Evolutionary conservation across 371 early-diverging fungal species (phyloP).

Genomic region (Lichtheimia corymbifera): DNA sequence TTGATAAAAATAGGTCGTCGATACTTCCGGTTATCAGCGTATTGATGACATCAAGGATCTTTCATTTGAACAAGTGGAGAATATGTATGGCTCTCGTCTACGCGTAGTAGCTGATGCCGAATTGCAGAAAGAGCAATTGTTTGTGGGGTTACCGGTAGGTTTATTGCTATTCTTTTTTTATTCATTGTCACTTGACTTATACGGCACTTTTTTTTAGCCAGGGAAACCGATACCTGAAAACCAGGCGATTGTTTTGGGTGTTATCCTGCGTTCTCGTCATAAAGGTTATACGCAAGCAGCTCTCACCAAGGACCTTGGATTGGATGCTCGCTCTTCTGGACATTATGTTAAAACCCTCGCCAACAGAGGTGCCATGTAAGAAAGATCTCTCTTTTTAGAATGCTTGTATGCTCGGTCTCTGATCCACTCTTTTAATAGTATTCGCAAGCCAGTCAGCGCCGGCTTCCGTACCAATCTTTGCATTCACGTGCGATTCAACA

Average conservation of each 20-base stretch:
- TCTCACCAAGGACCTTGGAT: conserved; percentile 23
- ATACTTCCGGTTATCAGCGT: conserved; percentile 3
- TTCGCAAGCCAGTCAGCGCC: conserved; percentile 21
- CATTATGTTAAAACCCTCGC: conserved; percentile 40
- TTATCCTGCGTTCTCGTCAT: conserved; percentile 22
- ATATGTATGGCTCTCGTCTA: conserved; percentile 25
- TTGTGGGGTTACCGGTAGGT: conserved; percentile 32
- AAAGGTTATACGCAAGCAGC: conserved; percentile 35
- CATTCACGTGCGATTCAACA: conserved; percentile 26
- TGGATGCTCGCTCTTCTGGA: conserved; percentile 45
- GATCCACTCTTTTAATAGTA: conserved; percentile 9
- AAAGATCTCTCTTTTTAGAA: not conserved
- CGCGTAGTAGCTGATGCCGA: conserved; percentile 22
- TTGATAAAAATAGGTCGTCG: not conserved
- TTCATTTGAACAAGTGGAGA: conserved; percentile 21
- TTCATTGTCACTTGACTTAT: not conserved
- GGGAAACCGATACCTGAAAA: conserved; percentile 25
- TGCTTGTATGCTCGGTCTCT: not conserved
- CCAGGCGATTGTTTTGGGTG: conserved; percentile 18
- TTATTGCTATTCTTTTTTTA: not conserved
- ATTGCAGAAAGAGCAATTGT: conserved; percentile 36
- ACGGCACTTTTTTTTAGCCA: conserved; percentile 16
- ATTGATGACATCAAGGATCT: conserved; percentile 16
- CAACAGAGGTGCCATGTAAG: conserved; percentile 38
- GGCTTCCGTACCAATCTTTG: conserved; percentile 36